These are phyloP conservation scores for Acidomyces sp. DNA, from an alignment of 495 filamentous ascomycete genomes.

Conservation along the genomic window DNA sequence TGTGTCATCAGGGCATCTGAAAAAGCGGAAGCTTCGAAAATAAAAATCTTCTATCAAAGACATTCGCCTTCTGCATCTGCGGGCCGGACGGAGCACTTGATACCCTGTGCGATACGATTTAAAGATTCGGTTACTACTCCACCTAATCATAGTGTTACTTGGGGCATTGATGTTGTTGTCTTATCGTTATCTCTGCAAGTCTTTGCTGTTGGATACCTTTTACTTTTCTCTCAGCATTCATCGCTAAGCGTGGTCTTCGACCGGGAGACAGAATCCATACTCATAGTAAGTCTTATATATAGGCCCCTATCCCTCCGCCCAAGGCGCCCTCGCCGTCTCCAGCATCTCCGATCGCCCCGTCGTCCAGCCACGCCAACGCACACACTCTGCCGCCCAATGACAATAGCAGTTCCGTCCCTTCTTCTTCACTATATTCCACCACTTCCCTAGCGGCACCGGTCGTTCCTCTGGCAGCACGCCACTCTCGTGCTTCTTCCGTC, in stretches of 20 bases:
- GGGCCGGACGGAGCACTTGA: too few species aligned
- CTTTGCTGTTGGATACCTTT: background rate
- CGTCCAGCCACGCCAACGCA: background rate
- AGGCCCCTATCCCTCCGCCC: constrained; percentile 6
- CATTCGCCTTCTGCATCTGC: too few species aligned
- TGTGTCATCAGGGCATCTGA: constrained; percentile 2
- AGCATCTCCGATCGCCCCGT: background rate
- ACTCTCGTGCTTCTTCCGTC: background rate
- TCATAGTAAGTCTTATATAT: constrained; percentile 17
- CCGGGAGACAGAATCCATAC: constrained; percentile 5
- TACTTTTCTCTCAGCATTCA: too few species aligned
- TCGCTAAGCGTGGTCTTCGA: too few species aligned
- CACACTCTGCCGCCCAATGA: background rate
- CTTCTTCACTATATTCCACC: background rate
- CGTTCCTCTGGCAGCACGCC: background rate
- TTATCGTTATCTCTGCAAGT: too few species aligned
- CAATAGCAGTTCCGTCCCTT: background rate
- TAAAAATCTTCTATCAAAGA: too few species aligned
- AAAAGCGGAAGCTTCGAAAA: too few species aligned
- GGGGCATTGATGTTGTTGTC: too few species aligned
- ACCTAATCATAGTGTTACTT: too few species aligned
- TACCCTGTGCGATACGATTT: too few species aligned
- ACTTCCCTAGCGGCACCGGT: background rate
- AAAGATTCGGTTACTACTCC: too few species aligned
- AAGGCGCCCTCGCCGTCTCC: background rate